Percentiles rank a stretch among this genome's conserved stretches.
These are phyloP conservation scores for rapeseed (Brassica napus) DNA, from an alignment of 345 rosid genomes.

Conservation along the genomic window DNA sequence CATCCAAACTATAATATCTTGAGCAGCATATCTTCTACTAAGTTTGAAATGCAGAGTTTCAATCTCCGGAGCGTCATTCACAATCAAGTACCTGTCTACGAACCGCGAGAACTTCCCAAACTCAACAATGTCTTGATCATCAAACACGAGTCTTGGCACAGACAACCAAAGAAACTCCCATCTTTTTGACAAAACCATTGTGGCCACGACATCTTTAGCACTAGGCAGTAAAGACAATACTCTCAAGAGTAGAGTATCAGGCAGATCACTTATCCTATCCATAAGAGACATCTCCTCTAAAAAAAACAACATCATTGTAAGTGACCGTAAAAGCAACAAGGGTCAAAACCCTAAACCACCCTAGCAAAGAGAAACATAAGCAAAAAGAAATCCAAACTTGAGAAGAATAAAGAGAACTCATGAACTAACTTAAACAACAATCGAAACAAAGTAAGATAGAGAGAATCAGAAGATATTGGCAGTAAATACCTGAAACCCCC, in stretches of 20 bases:
- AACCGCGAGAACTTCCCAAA: background rate
- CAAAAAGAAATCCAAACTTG: background rate
- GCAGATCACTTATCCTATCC: conserved; percentile 14
- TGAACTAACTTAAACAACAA: background rate
- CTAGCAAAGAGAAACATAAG: background rate
- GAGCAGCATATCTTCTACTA: background rate
- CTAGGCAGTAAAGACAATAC: conserved; percentile 3
- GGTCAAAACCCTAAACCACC: background rate
- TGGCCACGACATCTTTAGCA: conserved; percentile 10
- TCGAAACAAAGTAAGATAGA: background rate
- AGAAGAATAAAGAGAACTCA: background rate
- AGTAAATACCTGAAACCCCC: background rate
- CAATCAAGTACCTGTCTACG: background rate
- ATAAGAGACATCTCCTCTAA: background rate
- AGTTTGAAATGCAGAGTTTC: conserved; percentile 8
- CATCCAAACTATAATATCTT: conserved; percentile 6
- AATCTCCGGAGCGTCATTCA: background rate
- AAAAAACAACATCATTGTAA: background rate
- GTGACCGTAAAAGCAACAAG: background rate
- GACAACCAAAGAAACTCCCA: conserved; percentile 16
- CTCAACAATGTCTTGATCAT: background rate
- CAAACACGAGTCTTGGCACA: conserved; percentile 6
- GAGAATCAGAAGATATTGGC: background rate
- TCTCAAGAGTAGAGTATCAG: conserved; percentile 2
- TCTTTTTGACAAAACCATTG: conserved; percentile 15